phyloP scores from a whole-genome alignment of 805 yeast genomes.

The Kodamaea jinghongensis region DNA sequence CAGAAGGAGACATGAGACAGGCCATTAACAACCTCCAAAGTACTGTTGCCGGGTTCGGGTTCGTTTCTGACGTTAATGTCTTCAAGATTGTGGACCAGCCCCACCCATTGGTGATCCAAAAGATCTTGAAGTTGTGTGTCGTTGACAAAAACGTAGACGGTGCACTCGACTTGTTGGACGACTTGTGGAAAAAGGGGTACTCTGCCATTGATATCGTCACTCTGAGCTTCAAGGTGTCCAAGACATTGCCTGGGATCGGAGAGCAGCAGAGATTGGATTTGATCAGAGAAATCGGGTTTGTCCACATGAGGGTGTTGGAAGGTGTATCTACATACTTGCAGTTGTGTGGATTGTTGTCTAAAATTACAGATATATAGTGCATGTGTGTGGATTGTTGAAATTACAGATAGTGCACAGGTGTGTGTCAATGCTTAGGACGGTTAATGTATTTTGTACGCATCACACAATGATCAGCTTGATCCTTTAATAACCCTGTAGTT shows the following conservation, averaged over 20 bases:
- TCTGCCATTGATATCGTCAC: conserved; percentile 91
- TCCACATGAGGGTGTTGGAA: conserved; percentile 89
- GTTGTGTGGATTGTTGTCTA: conserved; percentile 77
- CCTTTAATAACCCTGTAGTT: conserved; percentile 21
- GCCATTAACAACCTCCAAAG: conserved; percentile 93
- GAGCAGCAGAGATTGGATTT: conserved; percentile 73
- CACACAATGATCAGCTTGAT: too few species aligned
- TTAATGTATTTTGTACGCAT: background rate
- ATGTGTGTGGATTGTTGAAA: background rate
- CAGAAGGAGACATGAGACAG: conserved; percentile 99
- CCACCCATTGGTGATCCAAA: conserved; percentile 81
- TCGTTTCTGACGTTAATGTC: conserved; percentile 89
- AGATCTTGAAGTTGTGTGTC: conserved; percentile 48
- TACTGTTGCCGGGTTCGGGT: conserved; percentile 89
- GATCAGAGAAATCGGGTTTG: conserved; percentile 82
- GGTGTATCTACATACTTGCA: conserved; percentile 90
- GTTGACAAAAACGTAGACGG: conserved; percentile 52
- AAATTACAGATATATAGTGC: conserved; percentile 32
- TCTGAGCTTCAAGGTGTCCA: conserved; percentile 84
- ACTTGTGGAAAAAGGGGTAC: conserved; percentile 87
- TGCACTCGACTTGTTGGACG: conserved; percentile 60
- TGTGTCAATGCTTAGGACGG: background rate
- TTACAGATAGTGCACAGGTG: background rate
- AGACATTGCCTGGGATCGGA: conserved; percentile 62
- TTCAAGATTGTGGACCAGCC: conserved; percentile 96